A percentile compares a stretch with the other conserved stretches of the same genome.
Conservation (phyloP, 2,329 filamentous ascomycete genomes). For the Penicillium sp. region DNA sequence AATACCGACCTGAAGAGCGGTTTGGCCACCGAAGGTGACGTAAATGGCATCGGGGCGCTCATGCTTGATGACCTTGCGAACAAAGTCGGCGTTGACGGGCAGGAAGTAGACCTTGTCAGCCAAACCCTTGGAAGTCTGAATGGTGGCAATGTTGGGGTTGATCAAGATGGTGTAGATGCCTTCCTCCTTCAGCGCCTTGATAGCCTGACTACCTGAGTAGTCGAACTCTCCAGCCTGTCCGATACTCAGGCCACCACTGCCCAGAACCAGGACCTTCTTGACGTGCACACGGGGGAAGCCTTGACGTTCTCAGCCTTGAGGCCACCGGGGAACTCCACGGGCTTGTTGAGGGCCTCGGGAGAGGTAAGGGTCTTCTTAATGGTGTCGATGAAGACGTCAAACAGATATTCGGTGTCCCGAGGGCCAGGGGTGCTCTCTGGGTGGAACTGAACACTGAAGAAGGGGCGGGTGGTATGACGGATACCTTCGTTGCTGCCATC, state of each 20-base stretch:
- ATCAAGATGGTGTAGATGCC: conserved; percentile 97
- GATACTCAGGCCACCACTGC: conserved; percentile 91
- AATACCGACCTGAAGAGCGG: conserved; percentile 92
- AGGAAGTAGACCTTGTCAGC: conserved; percentile 99
- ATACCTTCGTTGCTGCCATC: conserved; percentile 98
- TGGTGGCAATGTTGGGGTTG: conserved; percentile 98
- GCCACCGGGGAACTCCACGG: conserved; percentile 84
- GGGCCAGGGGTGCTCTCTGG: conserved; percentile 95
- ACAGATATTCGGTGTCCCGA: conserved; percentile 90
- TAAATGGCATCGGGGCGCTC: conserved; percentile 96
- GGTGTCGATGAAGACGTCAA: conserved; percentile 90
- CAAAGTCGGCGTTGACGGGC: conserved; percentile 92
- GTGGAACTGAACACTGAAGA: conserved; percentile 99
- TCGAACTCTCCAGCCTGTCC: conserved; percentile 98
- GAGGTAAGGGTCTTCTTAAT: conserved; percentile 68
- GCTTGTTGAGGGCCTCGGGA: conserved; percentile 59
- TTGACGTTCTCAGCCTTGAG: conserved; percentile 71
- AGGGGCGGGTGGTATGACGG: conserved; percentile 74
- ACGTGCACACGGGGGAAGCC: conserved; percentile 71
- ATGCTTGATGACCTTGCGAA: conserved; percentile 93
- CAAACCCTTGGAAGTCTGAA: conserved; percentile 94
- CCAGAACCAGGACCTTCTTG: conserved; percentile 92
- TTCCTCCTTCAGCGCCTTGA: conserved; percentile 97
- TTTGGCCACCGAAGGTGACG: conserved; percentile 95
- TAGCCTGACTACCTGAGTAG: conserved; percentile 96